Base-by-base conservation (phyloP, 495 filamentous ascomycete species). In the Xylaria nigripes region DNA sequence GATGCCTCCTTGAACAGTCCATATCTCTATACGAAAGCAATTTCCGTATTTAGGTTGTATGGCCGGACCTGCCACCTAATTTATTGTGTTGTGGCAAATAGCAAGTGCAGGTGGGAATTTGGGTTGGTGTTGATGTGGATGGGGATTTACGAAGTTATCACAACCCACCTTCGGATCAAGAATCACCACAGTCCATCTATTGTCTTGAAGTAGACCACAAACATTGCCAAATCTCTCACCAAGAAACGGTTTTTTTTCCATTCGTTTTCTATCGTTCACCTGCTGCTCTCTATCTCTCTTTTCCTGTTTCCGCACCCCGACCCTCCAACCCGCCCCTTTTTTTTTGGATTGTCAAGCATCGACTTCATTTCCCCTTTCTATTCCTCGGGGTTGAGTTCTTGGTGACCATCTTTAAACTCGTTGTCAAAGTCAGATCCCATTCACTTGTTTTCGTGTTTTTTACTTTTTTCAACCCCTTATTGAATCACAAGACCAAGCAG, bases 341-440 rank as follows among this genome's bases (percentile, higher is more conserved):
- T 47, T 58, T 65, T 66, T 63, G 63, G 57, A 60, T 66, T 42
- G 56, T 52, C 61, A 55, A 61, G 56, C 57, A 66, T 61, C 27
- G 45, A 66, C 60, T 60, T 59, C 56, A 60, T 57, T 29, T 36
- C 55, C 44, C 38, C 43, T n/a, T n/a, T n/a, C n/a, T n/a, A n/a
- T n/a, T n/a, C n/a, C n/a, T 56, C 50, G 40, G 61, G 54, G 45
- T 56, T 58, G 63, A 57, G 60, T 64, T 66, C 45, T 66, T 66
- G 61, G 63, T 64, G 58, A 54, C 58, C 57, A 66, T 64, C 61
- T 56, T 64, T 66, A 51, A 23, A 45, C 36, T 19, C 29, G 45
- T 23, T 21, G 54, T 51, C n/a, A 24, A 15, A 45, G 43, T 29
- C 15, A 36, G 53, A 22, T 24, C 38, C 29, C 46, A 45, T 56